A percentile compares a stretch with the other conserved stretches of the same genome.
Evolutionary conservation across 257 asterid genomes (phyloP).

Genomic region (Solanum clarkiae): DNA sequence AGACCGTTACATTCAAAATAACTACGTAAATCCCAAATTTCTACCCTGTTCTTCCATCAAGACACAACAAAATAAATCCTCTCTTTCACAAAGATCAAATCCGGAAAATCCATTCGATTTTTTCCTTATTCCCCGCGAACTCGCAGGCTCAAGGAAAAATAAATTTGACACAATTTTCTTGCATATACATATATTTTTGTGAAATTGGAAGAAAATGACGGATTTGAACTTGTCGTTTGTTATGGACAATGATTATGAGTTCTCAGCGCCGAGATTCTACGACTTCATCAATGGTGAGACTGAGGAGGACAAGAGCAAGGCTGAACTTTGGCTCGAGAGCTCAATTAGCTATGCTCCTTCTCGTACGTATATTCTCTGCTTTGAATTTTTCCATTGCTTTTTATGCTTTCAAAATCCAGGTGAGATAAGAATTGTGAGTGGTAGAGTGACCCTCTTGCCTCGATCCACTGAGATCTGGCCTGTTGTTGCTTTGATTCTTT

Average conservation of each 20-base stretch:
- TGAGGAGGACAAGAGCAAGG: conserved; percentile 39
- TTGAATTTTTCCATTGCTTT: neutral
- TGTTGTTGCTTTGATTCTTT: neutral
- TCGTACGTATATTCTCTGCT: conserved; percentile 40
- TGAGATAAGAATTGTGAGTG: neutral
- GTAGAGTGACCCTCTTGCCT: neutral
- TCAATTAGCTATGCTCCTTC: conserved; percentile 68
- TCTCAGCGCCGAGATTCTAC: conserved; percentile 63
- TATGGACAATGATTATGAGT: conserved; percentile 66
- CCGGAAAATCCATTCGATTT: too few relatives aligned
- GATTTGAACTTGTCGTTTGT: conserved; percentile 22
- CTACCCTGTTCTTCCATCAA: neutral
- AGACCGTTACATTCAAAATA: conserved; percentile 43
- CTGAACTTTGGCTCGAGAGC: conserved; percentile 80
- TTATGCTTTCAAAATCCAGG: neutral
- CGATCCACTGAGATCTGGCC: neutral
- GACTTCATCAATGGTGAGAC: conserved; percentile 67
- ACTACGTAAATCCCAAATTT: conserved; percentile 20
- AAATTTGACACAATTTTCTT: neutral
- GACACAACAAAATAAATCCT: neutral
- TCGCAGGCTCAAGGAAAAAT: neutral
- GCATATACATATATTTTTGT: neutral
- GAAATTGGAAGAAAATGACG: conserved; percentile 14
- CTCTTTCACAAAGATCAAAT: too few relatives aligned
- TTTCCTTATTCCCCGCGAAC: neutral